Evolutionary conservation across 805 yeast genomes (phyloP), one percentile per base, ranked within the genome.

Genomic region (Candida nitratophila): DNA sequence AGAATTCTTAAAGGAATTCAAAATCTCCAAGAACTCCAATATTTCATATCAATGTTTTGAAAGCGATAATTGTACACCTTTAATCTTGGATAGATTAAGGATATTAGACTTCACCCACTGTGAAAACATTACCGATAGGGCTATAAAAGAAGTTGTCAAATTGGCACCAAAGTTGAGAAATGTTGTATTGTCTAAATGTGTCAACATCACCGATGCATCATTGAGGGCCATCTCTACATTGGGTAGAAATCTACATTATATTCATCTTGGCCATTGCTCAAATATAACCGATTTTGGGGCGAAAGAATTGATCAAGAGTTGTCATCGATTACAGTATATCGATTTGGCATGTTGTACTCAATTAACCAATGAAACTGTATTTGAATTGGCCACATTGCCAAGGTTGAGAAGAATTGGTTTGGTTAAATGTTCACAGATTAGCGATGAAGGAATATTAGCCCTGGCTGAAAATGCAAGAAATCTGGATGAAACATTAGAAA

Each of bases 321-420:
- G 98, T 57, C 85, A 84, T 46, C 72, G 96, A 46, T 79, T 91
- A 45, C 95, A 87, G 55, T 91, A 90, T 61, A 87, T 91, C 50
- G 99, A 91, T 65, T 76, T 93, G 47, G 98, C 98, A 15, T 90
- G 97, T 63, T 91, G 99, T 61, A 71, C 83, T 1, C 95, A 87
- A 60, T 71, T 91, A 44, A 89, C 98, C 2, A 87, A 93, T 65
- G 76, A 79, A 54, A 80, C 96, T 1, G 76, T 93, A 36, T 73
- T 77, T 36, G 95, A 83, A 55, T 68, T 91, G 50, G 77, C 95
- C 3, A 77, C 76, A 39, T 70, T 91, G 51, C 87, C 95, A 8
- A 80, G 83, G 56, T 71, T 91, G 53, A 77, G 93, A 54, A 77
- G 99, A 63, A 89, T 91, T 39, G 99, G 99, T 0, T 70, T 91